Conservation (phyloP, 2,329 filamentous ascomycete species). For the Clonostachys rhizophaga region DNA sequence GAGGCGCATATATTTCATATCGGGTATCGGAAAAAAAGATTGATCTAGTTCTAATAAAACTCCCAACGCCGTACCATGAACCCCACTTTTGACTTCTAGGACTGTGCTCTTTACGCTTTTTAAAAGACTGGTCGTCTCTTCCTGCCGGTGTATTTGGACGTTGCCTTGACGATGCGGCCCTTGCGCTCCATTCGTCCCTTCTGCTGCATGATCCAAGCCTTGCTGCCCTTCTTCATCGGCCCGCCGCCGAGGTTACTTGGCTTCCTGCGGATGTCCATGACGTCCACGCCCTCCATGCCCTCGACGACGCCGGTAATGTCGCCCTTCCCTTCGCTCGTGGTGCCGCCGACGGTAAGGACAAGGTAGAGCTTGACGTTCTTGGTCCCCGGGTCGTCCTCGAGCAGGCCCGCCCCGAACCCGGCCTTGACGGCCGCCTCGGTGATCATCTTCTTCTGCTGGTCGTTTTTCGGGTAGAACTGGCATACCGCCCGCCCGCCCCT, state of each 20-base stretch:
- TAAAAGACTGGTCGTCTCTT: slow-evolving; percentile 79
- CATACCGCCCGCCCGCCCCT: slow-evolving; percentile 88
- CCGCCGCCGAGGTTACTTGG: slow-evolving; percentile 37
- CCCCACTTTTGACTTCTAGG: slow-evolving; percentile 10
- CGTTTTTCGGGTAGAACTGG: slow-evolving; percentile 98
- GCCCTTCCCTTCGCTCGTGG: slow-evolving; percentile 43
- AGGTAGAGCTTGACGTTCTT: slow-evolving; percentile 98
- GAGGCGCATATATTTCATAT: background rate
- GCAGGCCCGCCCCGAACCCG: slow-evolving; percentile 88
- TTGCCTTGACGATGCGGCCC: slow-evolving; percentile 89
- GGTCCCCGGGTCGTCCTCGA: slow-evolving; percentile 93
- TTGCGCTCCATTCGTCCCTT: slow-evolving; percentile 93
- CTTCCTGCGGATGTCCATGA: slow-evolving; percentile 63
- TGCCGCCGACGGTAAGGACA: slow-evolving; percentile 80
- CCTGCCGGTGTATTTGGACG: slow-evolving; percentile 89
- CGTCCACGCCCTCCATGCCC: slow-evolving; percentile 83
- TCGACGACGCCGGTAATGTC: slow-evolving; percentile 90
- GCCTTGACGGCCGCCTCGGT: slow-evolving; percentile 85
- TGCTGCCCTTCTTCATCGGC: slow-evolving; percentile 74
- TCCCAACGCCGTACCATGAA: slow-evolving; percentile 24
- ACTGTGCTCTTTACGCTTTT: background rate
- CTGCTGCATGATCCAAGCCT: slow-evolving; percentile 78
- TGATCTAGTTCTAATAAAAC: slow-evolving; percentile 2
- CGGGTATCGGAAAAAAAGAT: slow-evolving; percentile 2
- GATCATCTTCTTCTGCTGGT: slow-evolving; percentile 88